phyloP scores from a whole-genome alignment of 1,284 basidiomycete species.

The Boletus smithii region DNA sequence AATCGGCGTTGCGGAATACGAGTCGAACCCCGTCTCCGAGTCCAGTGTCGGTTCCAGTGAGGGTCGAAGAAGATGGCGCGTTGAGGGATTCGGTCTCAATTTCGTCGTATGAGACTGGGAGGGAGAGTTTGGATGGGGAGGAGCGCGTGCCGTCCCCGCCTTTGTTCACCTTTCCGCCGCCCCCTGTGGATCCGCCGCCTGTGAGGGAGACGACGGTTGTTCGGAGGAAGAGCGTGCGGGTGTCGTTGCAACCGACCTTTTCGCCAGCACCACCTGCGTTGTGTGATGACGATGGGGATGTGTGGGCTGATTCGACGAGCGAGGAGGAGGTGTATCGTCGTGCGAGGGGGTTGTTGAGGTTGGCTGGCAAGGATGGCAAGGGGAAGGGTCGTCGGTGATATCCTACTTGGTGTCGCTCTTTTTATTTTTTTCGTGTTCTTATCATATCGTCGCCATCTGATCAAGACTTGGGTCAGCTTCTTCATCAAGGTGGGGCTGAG shows the following conservation, averaged over 20 bases:
- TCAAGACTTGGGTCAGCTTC: no score
- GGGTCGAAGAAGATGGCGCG: not conserved
- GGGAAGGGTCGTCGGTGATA: no score
- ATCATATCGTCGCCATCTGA: no score
- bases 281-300: constrained; percentile 30
- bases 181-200: constrained; percentile 16
- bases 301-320: constrained; percentile 72
- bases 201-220: not conserved
- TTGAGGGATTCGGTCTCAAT: constrained; percentile 30
- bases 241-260: constrained; percentile 69
- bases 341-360: constrained; percentile 39
- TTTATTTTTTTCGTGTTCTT: no score
- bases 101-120: constrained; percentile 61
- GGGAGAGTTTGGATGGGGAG: constrained; percentile 43
- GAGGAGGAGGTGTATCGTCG: constrained; percentile 64
- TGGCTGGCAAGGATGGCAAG: no score
- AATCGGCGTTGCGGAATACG: constrained; percentile 57
- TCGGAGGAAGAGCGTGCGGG: constrained; percentile 69
- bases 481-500: no score
- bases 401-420: no score
- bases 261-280: constrained; percentile 61
- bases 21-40: constrained; percentile 42
- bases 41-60: not conserved
- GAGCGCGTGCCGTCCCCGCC: not conserved
- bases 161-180: constrained; percentile 25